Percentiles rank a stretch among this genome's conserved stretches.
phyloP scores from a whole-genome alignment of 176 grass and related monocot genomes.

The Canna indica region DNA sequence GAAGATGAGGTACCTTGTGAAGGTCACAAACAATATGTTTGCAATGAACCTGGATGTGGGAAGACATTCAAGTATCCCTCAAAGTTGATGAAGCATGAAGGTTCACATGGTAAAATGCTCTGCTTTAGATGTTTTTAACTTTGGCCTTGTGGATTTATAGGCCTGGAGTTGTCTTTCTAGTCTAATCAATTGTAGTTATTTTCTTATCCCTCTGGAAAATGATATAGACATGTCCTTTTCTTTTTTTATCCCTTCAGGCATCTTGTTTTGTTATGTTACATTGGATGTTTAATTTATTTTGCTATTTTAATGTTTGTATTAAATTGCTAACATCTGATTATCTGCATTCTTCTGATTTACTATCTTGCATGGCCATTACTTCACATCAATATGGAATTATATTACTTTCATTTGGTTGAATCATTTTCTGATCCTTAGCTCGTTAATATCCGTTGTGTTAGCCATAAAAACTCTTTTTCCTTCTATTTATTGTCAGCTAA shows the following conservation, averaged over 20 bases:
- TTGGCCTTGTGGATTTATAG: background rate
- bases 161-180: background rate
- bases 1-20: slow-evolving; percentile 16
- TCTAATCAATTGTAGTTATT: too few relatives aligned
- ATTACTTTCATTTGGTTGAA: too few relatives aligned
- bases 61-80: slow-evolving; percentile 60
- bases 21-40: slow-evolving; percentile 33
- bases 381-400: too few relatives aligned
- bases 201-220: too few relatives aligned
- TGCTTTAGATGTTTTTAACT: background rate
- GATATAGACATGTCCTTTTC: too few relatives aligned
- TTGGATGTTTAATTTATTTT: background rate
- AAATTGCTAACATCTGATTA: background rate
- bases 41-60: slow-evolving; percentile 51
- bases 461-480: background rate
- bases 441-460: too few relatives aligned
- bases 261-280: background rate
- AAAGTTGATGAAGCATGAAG: slow-evolving; percentile 60
- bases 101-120: slow-evolving; percentile 40
- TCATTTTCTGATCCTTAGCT: too few relatives aligned
- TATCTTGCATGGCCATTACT: too few relatives aligned
- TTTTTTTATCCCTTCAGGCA: background rate
- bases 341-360: too few relatives aligned
- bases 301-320: background rate
- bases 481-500: background rate